Evolutionary conservation across 192 early-diverging fungal genomes (phyloP).

Genomic region (Rhizophlyctis rosea): DNA sequence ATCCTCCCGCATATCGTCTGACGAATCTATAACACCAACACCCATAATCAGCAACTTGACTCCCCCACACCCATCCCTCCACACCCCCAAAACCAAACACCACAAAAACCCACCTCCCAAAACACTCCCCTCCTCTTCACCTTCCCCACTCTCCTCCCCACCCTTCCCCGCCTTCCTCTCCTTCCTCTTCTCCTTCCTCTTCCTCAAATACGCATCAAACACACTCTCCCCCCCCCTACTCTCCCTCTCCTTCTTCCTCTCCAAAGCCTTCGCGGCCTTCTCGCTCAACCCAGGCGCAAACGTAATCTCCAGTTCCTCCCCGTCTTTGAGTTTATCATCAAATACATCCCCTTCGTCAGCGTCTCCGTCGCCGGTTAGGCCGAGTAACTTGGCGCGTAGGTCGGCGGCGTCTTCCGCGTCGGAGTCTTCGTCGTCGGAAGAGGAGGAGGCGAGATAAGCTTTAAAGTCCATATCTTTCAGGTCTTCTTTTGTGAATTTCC

Average conservation of each 20-base stretch:
- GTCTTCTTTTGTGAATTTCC: conserved; percentile 85
- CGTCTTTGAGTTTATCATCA: conserved; percentile 60
- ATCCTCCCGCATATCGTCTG: conserved; percentile 16
- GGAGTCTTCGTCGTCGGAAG: conserved; percentile 61
- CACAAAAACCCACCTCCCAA: no score
- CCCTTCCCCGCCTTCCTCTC: conserved; percentile 45
- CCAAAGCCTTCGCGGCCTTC: conserved; percentile 52
- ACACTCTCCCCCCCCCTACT: conserved; percentile 65
- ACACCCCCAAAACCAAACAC: conserved; percentile 13
- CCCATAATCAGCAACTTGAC: not conserved
- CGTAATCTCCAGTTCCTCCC: conserved; percentile 88
- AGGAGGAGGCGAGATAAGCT: conserved; percentile 76
- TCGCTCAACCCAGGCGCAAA: conserved; percentile 90
- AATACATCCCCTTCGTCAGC: conserved; percentile 33
- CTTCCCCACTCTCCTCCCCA: conserved; percentile 1
- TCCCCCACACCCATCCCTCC: not conserved
- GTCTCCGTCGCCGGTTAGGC: conserved; percentile 25
- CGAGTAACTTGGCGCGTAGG: conserved; percentile 32
- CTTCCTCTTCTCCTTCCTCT: conserved; percentile 76
- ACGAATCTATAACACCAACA: not conserved
- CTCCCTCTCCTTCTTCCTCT: conserved; percentile 50
- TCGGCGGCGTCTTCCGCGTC: conserved; percentile 41
- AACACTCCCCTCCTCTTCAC: conserved; percentile 11
- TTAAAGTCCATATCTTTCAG: conserved; percentile 89
- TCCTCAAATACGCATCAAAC: conserved; percentile 77